Base-by-base conservation (phyloP, 768 basidiomycete species). In the Leccinum incarnatum region DNA sequence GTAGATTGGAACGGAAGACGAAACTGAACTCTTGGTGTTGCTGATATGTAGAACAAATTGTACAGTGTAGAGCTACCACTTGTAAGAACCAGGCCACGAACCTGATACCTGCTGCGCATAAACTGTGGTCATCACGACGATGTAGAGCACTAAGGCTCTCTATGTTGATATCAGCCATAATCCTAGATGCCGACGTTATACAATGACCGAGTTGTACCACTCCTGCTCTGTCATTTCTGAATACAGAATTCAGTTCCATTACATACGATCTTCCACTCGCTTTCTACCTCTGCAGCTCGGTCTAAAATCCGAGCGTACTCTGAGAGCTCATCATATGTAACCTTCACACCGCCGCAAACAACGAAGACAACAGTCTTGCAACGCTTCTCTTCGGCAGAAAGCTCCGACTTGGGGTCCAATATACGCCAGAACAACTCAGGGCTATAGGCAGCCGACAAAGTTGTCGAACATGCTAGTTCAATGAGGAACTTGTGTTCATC, bases 401-500 rank as follows among this genome's bases (percentile, higher is more conserved):
- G 60, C n/a, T 60, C 50, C 19, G 62, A 67, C 34, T 30, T 45
- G 23, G 70, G 63, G 51, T 70, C 68, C 51, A 69, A 34, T 51
- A 73, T 55, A 47, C 70, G 78, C 58, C 81, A 71, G 66, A 92
- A 84, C 27, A 91, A 72, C 5, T 74, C 70, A 2, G 72, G 77
- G 32, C 79, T 80, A 67, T 91, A 92, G 2, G 83, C 89, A 2
- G 88, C 81, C 2, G 81, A 78, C 8, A 93, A 76, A 3, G 89
- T 84, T 8, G 87, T 84, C 5, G 88, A 78, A 62, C 89, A 91
- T 2, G 91, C 86, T 23, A 92, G 76, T 64, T 93, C 89, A 10
- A 88, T 83, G 25, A 91, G 75, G 56, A 85, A 75, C 70, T 89
- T 89, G 67, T 92, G 89, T 59, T 90, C 88, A 61, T 88, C 90